Percentiles rank a stretch among this genome's conserved stretches.
phyloP scores from a whole-genome alignment of 140 eudicot species.

The Senecio squalidus region DNA sequence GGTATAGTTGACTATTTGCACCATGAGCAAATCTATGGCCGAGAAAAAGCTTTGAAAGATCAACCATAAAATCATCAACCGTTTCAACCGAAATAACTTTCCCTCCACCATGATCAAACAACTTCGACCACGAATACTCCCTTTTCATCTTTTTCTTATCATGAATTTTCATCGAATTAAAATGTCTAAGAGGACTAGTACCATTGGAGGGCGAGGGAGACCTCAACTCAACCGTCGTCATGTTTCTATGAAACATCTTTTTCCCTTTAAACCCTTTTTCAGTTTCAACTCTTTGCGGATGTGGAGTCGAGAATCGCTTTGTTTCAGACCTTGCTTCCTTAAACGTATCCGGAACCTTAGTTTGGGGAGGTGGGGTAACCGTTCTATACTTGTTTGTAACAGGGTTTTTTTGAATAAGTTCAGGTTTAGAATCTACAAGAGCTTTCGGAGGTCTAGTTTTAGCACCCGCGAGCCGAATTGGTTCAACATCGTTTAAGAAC shows the following conservation, averaged over 20 bases:
- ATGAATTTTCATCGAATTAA: background rate
- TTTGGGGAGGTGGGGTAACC: background rate
- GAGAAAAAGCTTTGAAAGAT: conserved; percentile 48
- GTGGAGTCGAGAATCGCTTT: conserved; percentile 65
- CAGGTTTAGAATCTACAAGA: background rate
- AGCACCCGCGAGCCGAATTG: conserved; percentile 29
- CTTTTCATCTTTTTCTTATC: conserved; percentile 10
- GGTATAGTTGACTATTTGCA: conserved; percentile 72
- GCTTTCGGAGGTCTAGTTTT: conserved; percentile 1
- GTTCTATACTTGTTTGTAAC: background rate
- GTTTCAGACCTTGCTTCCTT: conserved; percentile 10
- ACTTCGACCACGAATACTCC: conserved; percentile 19
- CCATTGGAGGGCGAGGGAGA: conserved; percentile 5
- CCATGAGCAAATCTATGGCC: conserved; percentile 82
- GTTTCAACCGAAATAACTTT: conserved; percentile 17
- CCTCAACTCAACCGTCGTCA: conserved; percentile 29
- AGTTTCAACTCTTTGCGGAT: conserved; percentile 39
- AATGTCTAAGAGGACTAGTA: conserved; percentile 6
- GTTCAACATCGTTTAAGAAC: conserved; percentile 34
- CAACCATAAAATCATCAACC: conserved; percentile 26
- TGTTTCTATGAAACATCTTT: conserved; percentile 11
- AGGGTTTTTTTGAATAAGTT: background rate
- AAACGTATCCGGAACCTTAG: background rate
- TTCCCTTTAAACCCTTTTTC: conserved; percentile 30
- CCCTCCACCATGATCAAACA: conserved; percentile 27